Conservation (phyloP, 1,284 basidiomycete genomes). For the Puccinia hordei region DNA sequence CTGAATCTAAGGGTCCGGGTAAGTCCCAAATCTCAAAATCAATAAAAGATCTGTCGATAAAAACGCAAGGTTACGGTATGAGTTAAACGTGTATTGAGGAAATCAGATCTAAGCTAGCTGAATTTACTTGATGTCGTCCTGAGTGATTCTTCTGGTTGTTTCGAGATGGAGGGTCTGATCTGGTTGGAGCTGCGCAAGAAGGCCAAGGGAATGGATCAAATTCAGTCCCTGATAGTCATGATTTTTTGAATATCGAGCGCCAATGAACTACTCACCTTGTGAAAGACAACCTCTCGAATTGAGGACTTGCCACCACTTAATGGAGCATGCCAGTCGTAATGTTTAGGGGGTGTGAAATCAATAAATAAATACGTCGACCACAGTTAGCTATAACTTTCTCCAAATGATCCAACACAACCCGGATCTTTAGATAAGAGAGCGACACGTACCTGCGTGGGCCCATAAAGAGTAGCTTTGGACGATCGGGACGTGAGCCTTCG, state of each 20-base stretch:
- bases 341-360: not conserved
- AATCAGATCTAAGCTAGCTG: conserved; percentile 41
- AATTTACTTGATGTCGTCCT: conserved; percentile 74
- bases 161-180: conserved; percentile 92
- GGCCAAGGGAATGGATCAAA: not conserved
- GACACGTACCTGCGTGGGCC: conserved; percentile 72
- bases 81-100: not conserved
- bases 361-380: conserved; percentile 31
- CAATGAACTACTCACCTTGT: conserved; percentile 65
- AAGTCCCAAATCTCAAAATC: conserved; percentile 95
- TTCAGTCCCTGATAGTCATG: not conserved
- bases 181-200: conserved; percentile 64
- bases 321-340: conserved; percentile 31
- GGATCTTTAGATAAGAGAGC: not conserved
- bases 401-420: too few species aligned
- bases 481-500: conserved; percentile 32
- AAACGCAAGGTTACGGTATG: conserved; percentile 38
- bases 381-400: too few species aligned
- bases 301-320: conserved; percentile 87
- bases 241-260: not conserved
- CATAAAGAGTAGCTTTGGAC: conserved; percentile 70
- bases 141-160: conserved; percentile 74
- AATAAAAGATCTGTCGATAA: conserved; percentile 72
- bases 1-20: conserved; percentile 66
- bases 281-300: conserved; percentile 86